Conservation (phyloP, 306 rosid genomes). For the Hippophae rhamnoides region DNA sequence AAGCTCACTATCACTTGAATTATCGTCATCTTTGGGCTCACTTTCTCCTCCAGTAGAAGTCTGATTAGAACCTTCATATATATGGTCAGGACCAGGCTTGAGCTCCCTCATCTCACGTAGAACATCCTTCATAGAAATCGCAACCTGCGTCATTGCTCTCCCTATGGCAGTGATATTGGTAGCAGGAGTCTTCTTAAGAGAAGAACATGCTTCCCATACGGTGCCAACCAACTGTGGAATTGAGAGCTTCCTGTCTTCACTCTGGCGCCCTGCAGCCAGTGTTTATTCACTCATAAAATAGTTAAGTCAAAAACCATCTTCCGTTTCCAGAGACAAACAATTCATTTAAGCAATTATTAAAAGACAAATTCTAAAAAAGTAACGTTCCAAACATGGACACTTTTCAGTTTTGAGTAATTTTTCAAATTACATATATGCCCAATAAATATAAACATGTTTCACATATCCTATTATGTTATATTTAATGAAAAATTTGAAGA, state of each 20-base stretch:
- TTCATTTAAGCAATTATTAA: no score
- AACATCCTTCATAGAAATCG: conserved; percentile 80
- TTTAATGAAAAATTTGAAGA: no score
- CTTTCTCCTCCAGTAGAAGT: conserved; percentile 18
- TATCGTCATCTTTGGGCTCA: conserved; percentile 29
- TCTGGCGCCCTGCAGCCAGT: conserved; percentile 36
- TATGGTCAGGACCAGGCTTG: conserved; percentile 41
- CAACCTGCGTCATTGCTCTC: conserved; percentile 69
- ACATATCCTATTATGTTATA: no score
- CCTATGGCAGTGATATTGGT: conserved; percentile 79
- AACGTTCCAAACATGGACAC: no score
- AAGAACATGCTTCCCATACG: conserved; percentile 80
- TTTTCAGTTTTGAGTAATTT: no score
- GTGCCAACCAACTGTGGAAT: conserved; percentile 67
- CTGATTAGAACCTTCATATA: conserved; percentile 25
- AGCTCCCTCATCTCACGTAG: conserved; percentile 93
- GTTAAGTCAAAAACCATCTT: no score
- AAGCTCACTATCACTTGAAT: conserved; percentile 47
- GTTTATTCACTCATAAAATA: conserved; percentile 22
- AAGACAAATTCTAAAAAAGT: no score
- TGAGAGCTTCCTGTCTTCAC: conserved; percentile 34
- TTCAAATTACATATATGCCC: no score
- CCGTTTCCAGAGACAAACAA: no score
- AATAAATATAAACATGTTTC: no score
- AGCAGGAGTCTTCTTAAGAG: conserved; percentile 69